Base-by-base conservation (phyloP, 129 eudicot genomes). In the Flaveria robusta region DNA sequence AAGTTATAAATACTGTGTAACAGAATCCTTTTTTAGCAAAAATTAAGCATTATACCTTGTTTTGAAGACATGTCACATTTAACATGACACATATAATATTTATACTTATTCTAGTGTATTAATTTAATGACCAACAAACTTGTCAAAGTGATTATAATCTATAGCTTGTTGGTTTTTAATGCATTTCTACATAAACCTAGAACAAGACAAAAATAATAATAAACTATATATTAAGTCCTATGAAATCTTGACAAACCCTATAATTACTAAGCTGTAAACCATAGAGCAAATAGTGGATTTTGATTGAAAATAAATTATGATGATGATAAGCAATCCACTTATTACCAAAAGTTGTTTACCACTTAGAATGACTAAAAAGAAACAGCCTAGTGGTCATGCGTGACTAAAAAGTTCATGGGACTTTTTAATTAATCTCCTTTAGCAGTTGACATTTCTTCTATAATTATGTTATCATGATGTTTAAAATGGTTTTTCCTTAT, bases 371-470 rank as follows among this genome's bases (percentile, higher is more conserved):
- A 34, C 39, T 34, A 65, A 65, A 51, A 52, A 20, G 52, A 49
- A 47, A 49, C 13, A 11, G 70, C 65, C 31, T 62, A 71, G 78
- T 79, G 83, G 58, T 49, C 14, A 71, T 31, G 67, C 83, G 74
- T 62, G 78, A 79, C 72, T 67, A 52, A 14, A 64, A 77, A 77
- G 74, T 77, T 77, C 66, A 77, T 67, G 64, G 52, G 73, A 50
- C 42, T 7, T 23, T 67, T 67, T 77, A 34, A 34, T 66, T 66
- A 52, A 37, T 66, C 81, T 77, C 47, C 18, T 77, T 65, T 75
- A 31, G 9, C 15, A 55, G 70, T 37, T 77, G 46, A 67, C 20
- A 77, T 37, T 15, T 67, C 39, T 37, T 67, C 68, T 50, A 60
- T 67, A 15, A 76, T 54, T 66, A 67, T 76, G 42, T 22, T 76